Evolutionary conservation across 768 basidiomycete species (phyloP).

Genomic region (Tubosaeta brunneosetosa): DNA sequence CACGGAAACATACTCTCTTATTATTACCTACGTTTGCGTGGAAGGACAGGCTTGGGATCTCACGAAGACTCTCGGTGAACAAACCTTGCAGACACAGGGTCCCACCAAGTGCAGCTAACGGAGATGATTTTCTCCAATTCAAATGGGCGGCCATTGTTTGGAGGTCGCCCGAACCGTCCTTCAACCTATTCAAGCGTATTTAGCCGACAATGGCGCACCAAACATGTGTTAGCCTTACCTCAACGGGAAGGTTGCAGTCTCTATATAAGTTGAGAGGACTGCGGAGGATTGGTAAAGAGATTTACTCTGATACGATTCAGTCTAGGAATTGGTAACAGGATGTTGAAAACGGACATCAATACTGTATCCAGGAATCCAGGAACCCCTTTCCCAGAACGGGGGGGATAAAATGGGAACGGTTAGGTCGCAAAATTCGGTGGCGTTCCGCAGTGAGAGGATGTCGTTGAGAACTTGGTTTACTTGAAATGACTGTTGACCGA

Average conservation of each 20-base stretch:
- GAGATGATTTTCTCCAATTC: slow-evolving; percentile 49
- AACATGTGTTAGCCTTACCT: slow-evolving; percentile 38
- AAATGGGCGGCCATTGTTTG: slow-evolving; percentile 43
- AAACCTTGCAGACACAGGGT: slow-evolving; percentile 39
- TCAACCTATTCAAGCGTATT: slow-evolving; percentile 26
- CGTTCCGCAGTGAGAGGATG: slow-evolving; percentile 49
- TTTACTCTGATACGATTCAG: slow-evolving; percentile 23
- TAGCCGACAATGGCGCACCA: not conserved
- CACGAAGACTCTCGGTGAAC: slow-evolving; percentile 25
- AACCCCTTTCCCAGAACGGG: slow-evolving; percentile 36
- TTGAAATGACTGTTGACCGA: slow-evolving; percentile 28
- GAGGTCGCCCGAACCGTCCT: slow-evolving; percentile 37
- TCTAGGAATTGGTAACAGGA: slow-evolving; percentile 1
- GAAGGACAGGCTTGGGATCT: slow-evolving; percentile 41
- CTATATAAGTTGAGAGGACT: slow-evolving; percentile 53
- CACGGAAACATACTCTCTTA: not conserved
- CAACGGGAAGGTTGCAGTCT: slow-evolving; percentile 54
- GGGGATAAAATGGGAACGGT: slow-evolving; percentile 49
- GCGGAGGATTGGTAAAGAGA: slow-evolving; percentile 51
- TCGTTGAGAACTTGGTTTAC: slow-evolving; percentile 55
- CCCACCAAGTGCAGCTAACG: slow-evolving; percentile 56
- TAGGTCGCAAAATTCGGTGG: slow-evolving; percentile 47
- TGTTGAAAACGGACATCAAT: slow-evolving; percentile 15
- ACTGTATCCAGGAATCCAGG: slow-evolving; percentile 22
- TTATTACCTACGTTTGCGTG: slow-evolving; percentile 17